These are phyloP conservation scores for Curvularia eragrostidis DNA, from an alignment of 2,329 filamentous ascomycete genomes.

Conservation along the genomic window DNA sequence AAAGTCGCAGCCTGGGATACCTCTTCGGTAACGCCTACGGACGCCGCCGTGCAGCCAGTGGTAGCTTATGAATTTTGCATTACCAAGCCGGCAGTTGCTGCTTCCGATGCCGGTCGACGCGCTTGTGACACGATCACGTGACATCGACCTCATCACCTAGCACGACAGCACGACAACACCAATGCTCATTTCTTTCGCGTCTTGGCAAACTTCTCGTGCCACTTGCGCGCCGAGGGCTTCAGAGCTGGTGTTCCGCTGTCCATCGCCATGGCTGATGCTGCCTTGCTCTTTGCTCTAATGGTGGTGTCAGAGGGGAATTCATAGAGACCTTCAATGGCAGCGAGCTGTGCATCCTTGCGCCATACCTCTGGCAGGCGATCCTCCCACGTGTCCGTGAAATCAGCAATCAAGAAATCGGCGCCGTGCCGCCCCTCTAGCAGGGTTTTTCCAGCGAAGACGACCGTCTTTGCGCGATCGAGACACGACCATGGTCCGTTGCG, in stretches of 20 bases:
- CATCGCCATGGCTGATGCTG: constrained; percentile 6
- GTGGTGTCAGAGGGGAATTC: constrained; percentile 44
- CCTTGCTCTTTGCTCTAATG: constrained; percentile 34
- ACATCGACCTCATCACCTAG: background rate
- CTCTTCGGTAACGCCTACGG: constrained; percentile 16
- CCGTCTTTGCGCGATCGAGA: constrained; percentile 43
- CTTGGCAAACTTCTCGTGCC: constrained; percentile 50
- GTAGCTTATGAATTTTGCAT: constrained; percentile 23
- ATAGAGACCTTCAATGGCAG: constrained; percentile 42
- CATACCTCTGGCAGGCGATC: constrained; percentile 49
- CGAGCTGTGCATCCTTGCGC: constrained; percentile 44
- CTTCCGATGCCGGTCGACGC: constrained; percentile 18
- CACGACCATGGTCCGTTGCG: constrained; percentile 42
- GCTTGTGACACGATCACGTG: constrained; percentile 20
- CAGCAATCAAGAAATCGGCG: constrained; percentile 38
- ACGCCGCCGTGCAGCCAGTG: constrained; percentile 22
- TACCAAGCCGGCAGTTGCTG: constrained; percentile 26
- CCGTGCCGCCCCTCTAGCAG: constrained; percentile 40
- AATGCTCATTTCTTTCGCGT: constrained; percentile 37
- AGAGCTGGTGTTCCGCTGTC: constrained; percentile 19
- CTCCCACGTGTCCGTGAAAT: constrained; percentile 49
- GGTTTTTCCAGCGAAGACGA: constrained; percentile 41
- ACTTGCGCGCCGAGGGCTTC: constrained; percentile 46
- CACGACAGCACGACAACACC: background rate
- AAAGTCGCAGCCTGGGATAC: constrained; percentile 6